Evolutionary conservation across 2,329 filamentous ascomycete species (phyloP), one percentile per base, ranked within the genome.

Genomic region (Aspergillus aculeatinus): DNA sequence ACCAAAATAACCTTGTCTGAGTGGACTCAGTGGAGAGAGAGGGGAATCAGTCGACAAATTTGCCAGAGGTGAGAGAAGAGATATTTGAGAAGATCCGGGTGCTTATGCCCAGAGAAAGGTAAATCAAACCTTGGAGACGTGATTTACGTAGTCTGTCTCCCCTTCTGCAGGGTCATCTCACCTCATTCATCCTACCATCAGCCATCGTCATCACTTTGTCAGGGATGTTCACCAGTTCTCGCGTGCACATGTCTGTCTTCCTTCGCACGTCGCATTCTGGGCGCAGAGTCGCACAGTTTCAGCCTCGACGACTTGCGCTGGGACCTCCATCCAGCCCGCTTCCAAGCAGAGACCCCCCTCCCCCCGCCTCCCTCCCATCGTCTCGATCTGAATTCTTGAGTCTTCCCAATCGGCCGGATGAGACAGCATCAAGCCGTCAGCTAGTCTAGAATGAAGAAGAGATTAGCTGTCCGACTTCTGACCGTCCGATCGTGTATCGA

Each of bases 391-490:
- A 21, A 47, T 44, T 16, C 33, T 19, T 48, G 27, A 29, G 27
- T 29, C 27, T 59, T 63, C 49, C 63, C 58, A 64, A 55, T 25
- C 51, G 16, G 47, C 52, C 52, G 60, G 60, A 63, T 64, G 60
- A 63, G 63, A 64, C 60, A 58, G 39, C 53, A 42, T 55, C 44
- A 55, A 44, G 39, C 39, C 39, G 14, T 44, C 39, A 44, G 39
- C 39, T 44, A 44, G 33, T 35, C 27, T 9, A 29, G 27, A 29
- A 29, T 29, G 27, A 29, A 29, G 27, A 29, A 29, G 27, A 29
- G 12, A 35, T 4, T 35, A 12, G 16, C 16, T 44, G 39, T 44
- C n/a, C 39, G 39, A 44, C 39, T 44, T 44, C 39, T n/a, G 39
- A 44, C 39, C 39, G 39, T 44, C 39, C 39, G 39, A 44, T n/a